Base-by-base conservation (phyloP, 257 asterid species). In the Catharanthus roseus region DNA sequence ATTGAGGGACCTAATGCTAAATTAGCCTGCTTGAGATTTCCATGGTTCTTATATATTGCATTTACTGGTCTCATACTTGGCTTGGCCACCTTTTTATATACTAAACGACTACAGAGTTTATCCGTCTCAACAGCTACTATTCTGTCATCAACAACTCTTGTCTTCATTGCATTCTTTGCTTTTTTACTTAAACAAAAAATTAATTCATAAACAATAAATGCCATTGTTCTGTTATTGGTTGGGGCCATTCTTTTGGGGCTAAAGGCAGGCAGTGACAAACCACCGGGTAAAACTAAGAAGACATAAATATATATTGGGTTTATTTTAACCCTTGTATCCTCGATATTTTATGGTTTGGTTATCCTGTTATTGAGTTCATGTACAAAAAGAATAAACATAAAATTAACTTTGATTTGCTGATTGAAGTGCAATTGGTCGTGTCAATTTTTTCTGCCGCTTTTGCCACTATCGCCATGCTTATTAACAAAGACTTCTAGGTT, bases 401-500 rank as follows among this genome's bases (percentile, higher is more conserved):
- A 7, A 53, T 75, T 15, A 79, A 72, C 0, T 55, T 41, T 55
- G 71, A 69, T 24, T 41, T 73, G 9, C 10, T 80, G 23, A 55
- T 80, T 74, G 78, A 80, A 73, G 58, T 80, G 56, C 78, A 72
- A 38, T 76, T 80, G 28, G 19, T 76, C 0, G 42, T 80, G 2
- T 45, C 74, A 0, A 33, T 75, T 23, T 75, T 72, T 36, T 57
- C 77, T 1, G 34, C 83, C 51, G 0, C 63, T 60, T 67, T 75
- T 55, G 71, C 79, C 63, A 53, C 68, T 0, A 33, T 75, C 15
- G 75, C 73, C 29, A 79, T 75, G 83, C 76, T 79, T 68, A 72
- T 79, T 70, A 79, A 75, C 47, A 33, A 68, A 1, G 83, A 79
- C 24, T 72, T 79, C 65, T 78, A 79, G 83, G 83, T 79, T 15